Evolutionary conservation across 257 asterid genomes (phyloP).

Genomic region (Solanum ossicruentum): DNA sequence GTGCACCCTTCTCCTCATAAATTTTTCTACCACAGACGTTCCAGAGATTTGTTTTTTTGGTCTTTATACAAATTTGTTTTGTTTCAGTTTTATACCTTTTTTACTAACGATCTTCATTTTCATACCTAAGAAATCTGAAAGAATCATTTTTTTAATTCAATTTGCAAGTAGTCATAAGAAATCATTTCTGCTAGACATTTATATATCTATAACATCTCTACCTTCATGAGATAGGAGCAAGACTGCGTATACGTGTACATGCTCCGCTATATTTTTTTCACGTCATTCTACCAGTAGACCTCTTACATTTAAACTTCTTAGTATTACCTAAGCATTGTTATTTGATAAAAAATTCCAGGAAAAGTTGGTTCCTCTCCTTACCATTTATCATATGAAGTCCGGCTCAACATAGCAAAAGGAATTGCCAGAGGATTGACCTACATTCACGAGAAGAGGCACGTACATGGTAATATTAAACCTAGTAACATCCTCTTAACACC

Average conservation of each 20-base stretch:
- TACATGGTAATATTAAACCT: conserved; percentile 92
- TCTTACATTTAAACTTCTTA: neutral
- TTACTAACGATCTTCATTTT: no score
- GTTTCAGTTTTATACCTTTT: no score
- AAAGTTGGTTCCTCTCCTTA: conserved; percentile 73
- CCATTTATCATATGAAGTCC: conserved; percentile 38
- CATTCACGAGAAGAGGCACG: conserved; percentile 82
- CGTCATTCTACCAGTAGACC: no score
- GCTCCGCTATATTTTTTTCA: no score
- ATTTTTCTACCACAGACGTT: neutral
- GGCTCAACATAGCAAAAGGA: conserved; percentile 77
- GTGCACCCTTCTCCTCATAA: conserved; percentile 16
- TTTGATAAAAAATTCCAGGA: conserved; percentile 25
- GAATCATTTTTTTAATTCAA: no score
- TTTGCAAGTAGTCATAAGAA: no score
- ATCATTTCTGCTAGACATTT: no score
- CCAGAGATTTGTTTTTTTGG: neutral
- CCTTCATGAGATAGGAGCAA: no score
- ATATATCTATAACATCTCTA: neutral
- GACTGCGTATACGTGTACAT: no score
- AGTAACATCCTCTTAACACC: conserved; percentile 68
- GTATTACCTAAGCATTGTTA: neutral
- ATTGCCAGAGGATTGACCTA: conserved; percentile 69
- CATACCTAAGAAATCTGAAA: no score
- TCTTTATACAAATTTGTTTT: no score